Evolutionary conservation across 2,329 filamentous ascomycete species (phyloP).

Genomic region (Cadophora luteo-olivacea): DNA sequence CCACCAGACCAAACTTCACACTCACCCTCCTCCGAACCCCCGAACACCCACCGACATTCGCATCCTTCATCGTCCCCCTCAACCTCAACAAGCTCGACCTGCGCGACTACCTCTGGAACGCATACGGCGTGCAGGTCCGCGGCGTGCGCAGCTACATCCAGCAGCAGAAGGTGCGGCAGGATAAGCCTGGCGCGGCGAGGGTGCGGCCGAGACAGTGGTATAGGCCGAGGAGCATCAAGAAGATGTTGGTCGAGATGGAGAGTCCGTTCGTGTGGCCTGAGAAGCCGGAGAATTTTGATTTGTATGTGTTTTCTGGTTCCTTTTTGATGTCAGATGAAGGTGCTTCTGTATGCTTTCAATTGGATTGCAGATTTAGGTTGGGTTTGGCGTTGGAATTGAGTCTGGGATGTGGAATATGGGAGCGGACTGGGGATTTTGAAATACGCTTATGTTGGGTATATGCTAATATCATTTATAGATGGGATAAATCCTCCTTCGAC

Average conservation of each 20-base stretch:
- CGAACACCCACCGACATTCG: conserved; percentile 77
- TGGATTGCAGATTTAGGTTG: too few relatives aligned
- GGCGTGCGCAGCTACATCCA: conserved; percentile 82
- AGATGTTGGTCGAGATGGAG: conserved; percentile 92
- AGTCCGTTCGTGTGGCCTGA: conserved; percentile 90
- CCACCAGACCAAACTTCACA: conserved; percentile 77
- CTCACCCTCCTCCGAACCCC: conserved; percentile 79
- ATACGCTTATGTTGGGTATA: not conserved
- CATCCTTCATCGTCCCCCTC: conserved; percentile 89
- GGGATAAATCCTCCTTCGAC: conserved; percentile 68
- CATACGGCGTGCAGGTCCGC: conserved; percentile 77
- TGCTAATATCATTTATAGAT: conserved; percentile 47
- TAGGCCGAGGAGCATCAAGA: conserved; percentile 78
- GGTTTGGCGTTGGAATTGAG: not conserved
- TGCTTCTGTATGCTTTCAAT: not conserved
- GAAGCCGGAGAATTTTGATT: conserved; percentile 63
- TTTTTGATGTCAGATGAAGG: not conserved
- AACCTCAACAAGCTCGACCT: conserved; percentile 96
- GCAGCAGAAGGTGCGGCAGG: conserved; percentile 66
- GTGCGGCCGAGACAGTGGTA: conserved; percentile 62
- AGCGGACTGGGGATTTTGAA: not conserved
- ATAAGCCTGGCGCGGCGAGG: conserved; percentile 48
- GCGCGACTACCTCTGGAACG: conserved; percentile 90
- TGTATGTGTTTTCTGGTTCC: conserved; percentile 51
- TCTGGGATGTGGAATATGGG: conserved; percentile 26